Evolutionary conservation across 192 early-diverging fungal species (phyloP).

Genomic region (Pilaira anomala): DNA sequence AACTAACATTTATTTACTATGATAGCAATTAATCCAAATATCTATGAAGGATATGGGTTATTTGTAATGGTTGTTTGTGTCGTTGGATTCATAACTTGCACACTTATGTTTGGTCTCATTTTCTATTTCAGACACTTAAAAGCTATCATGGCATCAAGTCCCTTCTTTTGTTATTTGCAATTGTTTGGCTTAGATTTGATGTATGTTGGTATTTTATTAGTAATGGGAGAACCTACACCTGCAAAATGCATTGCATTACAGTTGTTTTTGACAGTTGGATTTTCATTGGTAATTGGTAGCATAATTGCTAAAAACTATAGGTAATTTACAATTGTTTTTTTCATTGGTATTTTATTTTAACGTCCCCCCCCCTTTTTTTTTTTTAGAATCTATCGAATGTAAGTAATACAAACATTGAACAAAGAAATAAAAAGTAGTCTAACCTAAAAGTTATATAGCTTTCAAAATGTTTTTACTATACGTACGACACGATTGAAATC

Average conservation of each 20-base stretch:
- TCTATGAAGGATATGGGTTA: slow-evolving; percentile 22
- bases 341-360: not conserved
- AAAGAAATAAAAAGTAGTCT: not conserved
- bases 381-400: slow-evolving; percentile 36
- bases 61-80: slow-evolving; percentile 29
- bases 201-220: slow-evolving; percentile 33
- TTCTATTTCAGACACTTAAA: slow-evolving; percentile 35
- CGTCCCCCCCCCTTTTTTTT: slow-evolving; percentile 19
- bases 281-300: slow-evolving; percentile 43
- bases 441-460: slow-evolving; percentile 5
- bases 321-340: slow-evolving; percentile 12
- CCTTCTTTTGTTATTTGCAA: slow-evolving; percentile 45
- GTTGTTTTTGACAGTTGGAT: slow-evolving; percentile 36
- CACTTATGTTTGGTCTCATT: slow-evolving; percentile 36
- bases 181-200: slow-evolving; percentile 36
- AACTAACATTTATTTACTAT: not conserved
- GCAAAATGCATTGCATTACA: slow-evolving; percentile 34
- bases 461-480: slow-evolving; percentile 33
- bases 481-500: slow-evolving; percentile 32
- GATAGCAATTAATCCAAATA: slow-evolving; percentile 35
- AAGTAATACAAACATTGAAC: slow-evolving; percentile 9
- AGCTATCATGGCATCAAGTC: slow-evolving; percentile 44
- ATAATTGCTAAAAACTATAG: slow-evolving; percentile 52
- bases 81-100: slow-evolving; percentile 31
- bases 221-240: slow-evolving; percentile 25